Evolutionary conservation across 2,329 filamentous ascomycete species (phyloP), one percentile per base, ranked within the genome.

Genomic region (Sporothrix humicola): DNA sequence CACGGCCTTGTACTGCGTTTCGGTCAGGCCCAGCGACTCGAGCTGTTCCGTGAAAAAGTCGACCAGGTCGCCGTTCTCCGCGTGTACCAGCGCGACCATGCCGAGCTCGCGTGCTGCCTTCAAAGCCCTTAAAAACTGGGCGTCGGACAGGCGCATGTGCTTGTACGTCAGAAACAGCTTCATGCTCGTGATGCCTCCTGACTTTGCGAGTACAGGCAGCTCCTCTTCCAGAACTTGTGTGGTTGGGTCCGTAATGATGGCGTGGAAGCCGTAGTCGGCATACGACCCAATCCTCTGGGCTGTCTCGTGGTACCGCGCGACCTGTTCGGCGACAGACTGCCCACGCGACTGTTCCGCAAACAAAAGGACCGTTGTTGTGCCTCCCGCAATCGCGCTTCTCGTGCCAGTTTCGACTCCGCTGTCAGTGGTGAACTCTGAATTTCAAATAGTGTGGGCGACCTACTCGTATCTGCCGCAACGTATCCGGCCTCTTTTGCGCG

Each of bases 231-330:
- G 73, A 0, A 80, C 76, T n/a, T 50, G 31, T 0, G 79, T 76
- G 0, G 80, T 84, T 0, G 85, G 85, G 71, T 86, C 85, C 0
- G 85, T 83, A 42, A 87, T 79, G 72, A 87, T 84, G 63, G 86
- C 80, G 74, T 89, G 87, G 76, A 88, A 87, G 2, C 85, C 84
- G 75, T 89, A 89, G 78, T 89, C 87, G 74, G 85, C 85, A 76
- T 87, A 89, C 54, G 80, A 88, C 17, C 73, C 73, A 76, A 83
- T 92, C 20, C 89, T 89, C 0, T 83, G 84, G 54, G 85, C 90
- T 20, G 88, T 93, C 50, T 88, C 91, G 76, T 89, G 89, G 76
- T 94, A 93, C 78, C 91, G 91, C 69, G 84, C 87, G 70, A 89
- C 93, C 81, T 92, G 93, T 80, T 88, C 91, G 80, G 82, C 86